Conservation (phyloP, 2,329 filamentous ascomycete species). For the Pseudocercospora vitis region DNA sequence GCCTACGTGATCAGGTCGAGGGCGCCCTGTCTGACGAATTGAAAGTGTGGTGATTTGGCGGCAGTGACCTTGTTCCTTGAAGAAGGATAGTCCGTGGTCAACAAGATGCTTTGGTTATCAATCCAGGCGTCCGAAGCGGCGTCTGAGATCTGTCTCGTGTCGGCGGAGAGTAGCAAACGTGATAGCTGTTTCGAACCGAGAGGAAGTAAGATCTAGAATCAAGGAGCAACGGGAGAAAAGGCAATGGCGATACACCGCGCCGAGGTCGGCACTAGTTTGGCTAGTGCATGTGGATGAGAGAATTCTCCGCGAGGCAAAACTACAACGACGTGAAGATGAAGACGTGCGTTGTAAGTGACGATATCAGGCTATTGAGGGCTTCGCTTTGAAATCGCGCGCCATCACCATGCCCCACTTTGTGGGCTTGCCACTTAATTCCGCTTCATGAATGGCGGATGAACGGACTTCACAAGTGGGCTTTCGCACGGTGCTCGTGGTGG, state of each 20-base stretch:
- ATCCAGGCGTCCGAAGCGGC: no score
- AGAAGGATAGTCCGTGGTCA: background rate
- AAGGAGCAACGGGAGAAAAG: background rate
- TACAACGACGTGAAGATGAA: background rate
- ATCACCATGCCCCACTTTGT: background rate
- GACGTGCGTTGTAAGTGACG: background rate
- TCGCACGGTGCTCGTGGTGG: background rate
- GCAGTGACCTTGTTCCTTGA: background rate
- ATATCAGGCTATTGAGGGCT: background rate
- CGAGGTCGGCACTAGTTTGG: constrained; percentile 3
- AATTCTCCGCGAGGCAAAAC: background rate
- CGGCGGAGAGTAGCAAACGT: background rate
- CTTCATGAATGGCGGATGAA: background rate
- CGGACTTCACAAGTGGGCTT: background rate
- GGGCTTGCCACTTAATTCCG: background rate
- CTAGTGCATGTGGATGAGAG: background rate
- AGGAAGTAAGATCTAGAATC: constrained; percentile 1
- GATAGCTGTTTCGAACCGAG: background rate
- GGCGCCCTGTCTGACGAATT: background rate
- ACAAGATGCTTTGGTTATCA: background rate
- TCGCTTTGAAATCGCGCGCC: constrained; percentile 2
- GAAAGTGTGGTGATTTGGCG: background rate
- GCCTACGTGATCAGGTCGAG: constrained; percentile 25
- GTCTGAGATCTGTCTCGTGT: background rate
- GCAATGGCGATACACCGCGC: background rate